Evolutionary conservation across 768 basidiomycete genomes (phyloP).

Genomic region (Thelephora ganbajun): DNA sequence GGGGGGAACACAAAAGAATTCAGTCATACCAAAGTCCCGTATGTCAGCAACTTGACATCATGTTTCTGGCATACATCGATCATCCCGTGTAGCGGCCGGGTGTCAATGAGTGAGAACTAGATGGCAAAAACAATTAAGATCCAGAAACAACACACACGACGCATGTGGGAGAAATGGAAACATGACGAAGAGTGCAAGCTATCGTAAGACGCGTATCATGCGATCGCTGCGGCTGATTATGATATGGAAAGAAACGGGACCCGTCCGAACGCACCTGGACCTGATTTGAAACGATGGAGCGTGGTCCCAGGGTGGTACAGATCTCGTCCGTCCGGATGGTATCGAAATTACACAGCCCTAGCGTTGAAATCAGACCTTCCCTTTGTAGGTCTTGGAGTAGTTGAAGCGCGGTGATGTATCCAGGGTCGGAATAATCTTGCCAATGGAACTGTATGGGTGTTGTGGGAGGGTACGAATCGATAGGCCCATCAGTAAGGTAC

Average conservation of each 20-base stretch:
- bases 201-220: too few relatives aligned
- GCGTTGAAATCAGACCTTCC: slow-evolving; percentile 43
- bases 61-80: slow-evolving; percentile 63
- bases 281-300: slow-evolving; percentile 68
- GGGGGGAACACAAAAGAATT: slow-evolving; percentile 3
- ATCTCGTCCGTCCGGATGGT: slow-evolving; percentile 63
- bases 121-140: neutral
- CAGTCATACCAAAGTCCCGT: slow-evolving; percentile 57
- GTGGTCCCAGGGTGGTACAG: slow-evolving; percentile 58
- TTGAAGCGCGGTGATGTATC: slow-evolving; percentile 32
- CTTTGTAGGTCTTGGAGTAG: slow-evolving; percentile 45
- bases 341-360: slow-evolving; percentile 79
- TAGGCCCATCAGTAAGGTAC: neutral
- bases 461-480: neutral
- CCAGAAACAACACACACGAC: neutral
- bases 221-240: neutral
- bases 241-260: neutral
- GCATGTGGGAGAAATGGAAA: neutral
- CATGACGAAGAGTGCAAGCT: neutral
- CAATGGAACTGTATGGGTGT: slow-evolving; percentile 50
- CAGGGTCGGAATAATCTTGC: slow-evolving; percentile 48
- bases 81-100: slow-evolving; percentile 66
- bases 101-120: slow-evolving; percentile 75
- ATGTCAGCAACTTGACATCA: slow-evolving; percentile 61
- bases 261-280: slow-evolving; percentile 41